Evolutionary conservation across 225 moss, liverwort and hornwort species (phyloP), one percentile per base, ranked within the genome.

Genomic region (Pseudisothecium myosuroides): DNA sequence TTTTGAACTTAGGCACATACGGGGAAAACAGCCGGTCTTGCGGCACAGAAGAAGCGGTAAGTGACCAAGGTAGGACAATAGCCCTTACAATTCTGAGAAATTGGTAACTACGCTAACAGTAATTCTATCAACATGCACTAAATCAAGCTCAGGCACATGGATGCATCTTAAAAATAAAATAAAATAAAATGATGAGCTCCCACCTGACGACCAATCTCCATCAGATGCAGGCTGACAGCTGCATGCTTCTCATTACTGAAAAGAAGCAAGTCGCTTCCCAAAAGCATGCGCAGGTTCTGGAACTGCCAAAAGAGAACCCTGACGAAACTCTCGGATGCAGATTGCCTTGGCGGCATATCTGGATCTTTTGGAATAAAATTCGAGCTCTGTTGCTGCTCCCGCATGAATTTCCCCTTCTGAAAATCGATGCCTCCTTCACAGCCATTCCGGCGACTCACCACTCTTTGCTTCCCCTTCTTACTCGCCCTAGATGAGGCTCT

Each of bases 141-240:
- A 66, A 80, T 75, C 68, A 89, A 89, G 75, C 21, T 84, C 80
- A 91, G 65, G 67, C 45, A 68, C 82, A 85, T 74, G 21, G 43
- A 83, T 72, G 52, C 73, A 85, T 73, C 54, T 85, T 49, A 21
- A 61, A 45, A 82, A 32, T 28, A 63, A 13, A 86, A 39, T 88
- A n/a, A 43, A 72, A 49, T 21, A 37, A 39, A 41, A 76, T 29
- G 37, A 63, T 71, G 39, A 49, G 84, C 43, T 77, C 29, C 50
- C 63, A 99, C 99, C 97, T 99, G 99, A 69, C 96, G 97, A 84
- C 95, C 97, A 88, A 99, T 96, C 91, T 97, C 99, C 90, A 99
- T 95, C 41, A 97, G 93, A 94, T 96, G 99, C 89, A 99, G 90
- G 93, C 97, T 99, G 71, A 97, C 99, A 87, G 97, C 96, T 43